phyloP scores from a whole-genome alignment of 116 monocot species.

The Dioscorea cayenensis region DNA sequence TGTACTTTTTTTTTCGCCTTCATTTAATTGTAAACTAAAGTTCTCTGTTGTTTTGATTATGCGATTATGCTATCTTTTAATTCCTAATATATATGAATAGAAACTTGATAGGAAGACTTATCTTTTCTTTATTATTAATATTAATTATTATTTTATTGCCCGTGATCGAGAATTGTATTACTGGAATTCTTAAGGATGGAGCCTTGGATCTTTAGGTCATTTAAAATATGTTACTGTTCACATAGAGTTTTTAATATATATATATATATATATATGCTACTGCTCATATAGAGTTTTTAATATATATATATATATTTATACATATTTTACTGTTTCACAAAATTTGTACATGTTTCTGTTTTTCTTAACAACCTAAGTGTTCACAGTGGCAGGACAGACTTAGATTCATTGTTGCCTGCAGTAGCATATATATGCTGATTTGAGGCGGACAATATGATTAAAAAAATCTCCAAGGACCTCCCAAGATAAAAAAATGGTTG shows the following conservation, averaged over 20 bases:
- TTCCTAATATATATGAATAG: not conserved
- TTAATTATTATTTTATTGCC: too few species aligned
- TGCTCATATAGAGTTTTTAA: too few species aligned
- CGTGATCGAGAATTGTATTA: not conserved
- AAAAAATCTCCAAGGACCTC: slow-evolving; percentile 14
- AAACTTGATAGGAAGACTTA: not conserved
- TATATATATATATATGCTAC: too few species aligned
- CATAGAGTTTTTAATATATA: too few species aligned
- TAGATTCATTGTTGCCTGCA: slow-evolving; percentile 8
- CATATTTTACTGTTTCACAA: too few species aligned
- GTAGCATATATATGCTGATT: slow-evolving; percentile 78
- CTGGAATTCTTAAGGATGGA: not conserved
- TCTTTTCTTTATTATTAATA: not conserved
- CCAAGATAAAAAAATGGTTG: slow-evolving; percentile 81
- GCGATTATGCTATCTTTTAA: not conserved
- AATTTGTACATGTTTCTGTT: too few species aligned
- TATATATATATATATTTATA: too few species aligned
- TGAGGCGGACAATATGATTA: slow-evolving; percentile 27
- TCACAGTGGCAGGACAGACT: not conserved
- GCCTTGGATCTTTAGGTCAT: not conserved
- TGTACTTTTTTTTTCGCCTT: too few species aligned
- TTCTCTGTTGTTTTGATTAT: not conserved
- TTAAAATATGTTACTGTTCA: not conserved
- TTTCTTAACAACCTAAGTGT: too few species aligned
- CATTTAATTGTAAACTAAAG: not conserved